Evolutionary conservation across 768 basidiomycete species (phyloP).

Genomic region (Psilocybe cyanescens): DNA sequence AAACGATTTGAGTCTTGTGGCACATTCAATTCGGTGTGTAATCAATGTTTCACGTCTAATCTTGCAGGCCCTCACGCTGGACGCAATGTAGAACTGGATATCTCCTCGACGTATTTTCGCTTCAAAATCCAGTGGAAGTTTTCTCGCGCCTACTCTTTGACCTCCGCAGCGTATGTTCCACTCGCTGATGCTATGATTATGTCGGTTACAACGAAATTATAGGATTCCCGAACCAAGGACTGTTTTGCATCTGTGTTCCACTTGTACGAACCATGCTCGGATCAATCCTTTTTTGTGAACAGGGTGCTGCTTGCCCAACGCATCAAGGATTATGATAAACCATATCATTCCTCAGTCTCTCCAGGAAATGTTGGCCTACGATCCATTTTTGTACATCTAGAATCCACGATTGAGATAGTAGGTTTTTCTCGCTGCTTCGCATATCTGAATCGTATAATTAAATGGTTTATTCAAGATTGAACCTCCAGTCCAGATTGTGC

Average conservation of each 20-base stretch:
- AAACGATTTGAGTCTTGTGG: neutral
- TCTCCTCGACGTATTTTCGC: conserved; percentile 51
- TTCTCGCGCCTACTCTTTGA: conserved; percentile 38
- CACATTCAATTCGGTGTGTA: neutral
- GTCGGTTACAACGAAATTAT: neutral
- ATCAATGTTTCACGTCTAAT: neutral
- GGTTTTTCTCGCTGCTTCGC: neutral
- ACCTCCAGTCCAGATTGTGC: conserved; percentile 5
- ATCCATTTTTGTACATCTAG: conserved; percentile 15
- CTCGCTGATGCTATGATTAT: neutral
- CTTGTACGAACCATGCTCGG: conserved; percentile 46
- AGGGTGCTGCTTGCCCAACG: conserved; percentile 23
- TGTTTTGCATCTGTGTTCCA: conserved; percentile 46
- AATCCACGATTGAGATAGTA: conserved; percentile 14
- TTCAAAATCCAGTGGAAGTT: conserved; percentile 34
- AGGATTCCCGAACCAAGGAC: conserved; percentile 15
- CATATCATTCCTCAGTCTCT: neutral
- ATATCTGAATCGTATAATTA: neutral
- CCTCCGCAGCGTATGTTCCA: conserved; percentile 40
- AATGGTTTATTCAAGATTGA: conserved; percentile 1
- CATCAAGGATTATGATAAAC: conserved; percentile 4
- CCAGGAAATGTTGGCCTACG: neutral
- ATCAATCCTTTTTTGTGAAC: conserved; percentile 64
- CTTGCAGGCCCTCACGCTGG: neutral
- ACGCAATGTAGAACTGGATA: conserved; percentile 42